Evolutionary conservation across 2,329 filamentous ascomycete species (phyloP).

Genomic region (Thelonectria olida): DNA sequence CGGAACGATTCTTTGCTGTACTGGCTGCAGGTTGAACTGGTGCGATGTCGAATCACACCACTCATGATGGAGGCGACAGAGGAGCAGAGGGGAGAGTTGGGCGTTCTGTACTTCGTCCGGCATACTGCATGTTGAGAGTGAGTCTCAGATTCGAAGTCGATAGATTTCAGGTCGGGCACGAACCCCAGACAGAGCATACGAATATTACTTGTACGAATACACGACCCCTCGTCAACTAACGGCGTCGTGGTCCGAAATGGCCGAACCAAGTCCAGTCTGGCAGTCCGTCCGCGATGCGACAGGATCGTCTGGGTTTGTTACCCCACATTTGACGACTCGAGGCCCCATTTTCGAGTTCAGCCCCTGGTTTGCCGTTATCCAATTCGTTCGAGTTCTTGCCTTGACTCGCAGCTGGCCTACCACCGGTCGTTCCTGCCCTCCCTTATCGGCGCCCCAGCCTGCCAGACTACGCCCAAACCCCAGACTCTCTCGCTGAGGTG

Average conservation of each 20-base stretch:
- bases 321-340: conserved; percentile 15
- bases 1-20: not conserved
- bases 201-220: too few relatives aligned
- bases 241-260: conserved; percentile 10
- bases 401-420: conserved; percentile 10
- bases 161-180: too few relatives aligned
- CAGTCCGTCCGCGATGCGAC: not conserved
- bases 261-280: not conserved
- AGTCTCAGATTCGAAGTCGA: too few relatives aligned
- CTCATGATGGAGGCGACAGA: not conserved
- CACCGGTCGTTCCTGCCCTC: conserved; percentile 19
- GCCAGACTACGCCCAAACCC: conserved; percentile 12
- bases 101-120: too few relatives aligned
- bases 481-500: conserved; percentile 16
- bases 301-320: not conserved
- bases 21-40: not conserved
- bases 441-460: conserved; percentile 7
- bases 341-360: conserved; percentile 4
- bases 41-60: not conserved
- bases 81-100: too few relatives aligned
- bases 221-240: too few relatives aligned
- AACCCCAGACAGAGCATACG: too few relatives aligned
- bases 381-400: conserved; percentile 14
- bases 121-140: too few relatives aligned
- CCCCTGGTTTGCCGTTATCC: not conserved